phyloP scores from a whole-genome alignment of 257 asterid genomes.

The Solanum chiquidenum region DNA sequence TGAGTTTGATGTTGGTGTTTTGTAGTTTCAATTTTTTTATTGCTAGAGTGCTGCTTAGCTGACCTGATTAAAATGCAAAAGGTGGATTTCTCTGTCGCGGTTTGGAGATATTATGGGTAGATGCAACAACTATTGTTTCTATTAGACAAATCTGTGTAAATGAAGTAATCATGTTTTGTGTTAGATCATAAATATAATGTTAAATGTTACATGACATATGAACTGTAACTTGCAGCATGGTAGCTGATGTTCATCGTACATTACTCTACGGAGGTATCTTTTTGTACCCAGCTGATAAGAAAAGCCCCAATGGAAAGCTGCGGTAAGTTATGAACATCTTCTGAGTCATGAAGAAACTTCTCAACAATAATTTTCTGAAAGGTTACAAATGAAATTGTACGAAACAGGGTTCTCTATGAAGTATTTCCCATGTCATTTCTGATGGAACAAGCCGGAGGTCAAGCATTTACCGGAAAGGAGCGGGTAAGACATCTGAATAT shows the following conservation, averaged over 20 bases:
- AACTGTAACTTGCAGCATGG: conserved; percentile 49
- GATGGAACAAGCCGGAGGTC: conserved; percentile 99
- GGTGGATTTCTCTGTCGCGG: not conserved
- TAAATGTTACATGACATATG: not conserved
- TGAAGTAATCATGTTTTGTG: not conserved
- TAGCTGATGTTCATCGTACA: conserved; percentile 98
- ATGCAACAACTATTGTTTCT: not conserved
- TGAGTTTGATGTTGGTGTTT: not conserved
- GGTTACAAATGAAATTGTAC: not conserved
- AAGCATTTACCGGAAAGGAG: conserved; percentile 82
- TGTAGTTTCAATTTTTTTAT: not conserved
- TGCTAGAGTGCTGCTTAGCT: not conserved
- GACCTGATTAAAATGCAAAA: not conserved
- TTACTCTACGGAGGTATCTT: conserved; percentile 95
- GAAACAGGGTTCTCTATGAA: conserved; percentile 80
- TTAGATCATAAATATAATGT: too few species aligned
- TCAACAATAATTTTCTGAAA: not conserved
- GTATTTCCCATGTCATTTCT: conserved; percentile 97
- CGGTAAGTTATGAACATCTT: conserved; percentile 28
- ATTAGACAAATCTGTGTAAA: not conserved
- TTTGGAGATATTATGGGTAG: not conserved
- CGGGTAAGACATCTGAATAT: conserved; percentile 33
- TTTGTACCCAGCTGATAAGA: conserved; percentile 96
- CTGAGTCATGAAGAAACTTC: not conserved
- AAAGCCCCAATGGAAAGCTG: conserved; percentile 85